Percentiles rank a stretch among this genome's conserved stretches.
Evolutionary conservation across 805 yeast genomes (phyloP).

Genomic region (Hanseniaspora lindneri): DNA sequence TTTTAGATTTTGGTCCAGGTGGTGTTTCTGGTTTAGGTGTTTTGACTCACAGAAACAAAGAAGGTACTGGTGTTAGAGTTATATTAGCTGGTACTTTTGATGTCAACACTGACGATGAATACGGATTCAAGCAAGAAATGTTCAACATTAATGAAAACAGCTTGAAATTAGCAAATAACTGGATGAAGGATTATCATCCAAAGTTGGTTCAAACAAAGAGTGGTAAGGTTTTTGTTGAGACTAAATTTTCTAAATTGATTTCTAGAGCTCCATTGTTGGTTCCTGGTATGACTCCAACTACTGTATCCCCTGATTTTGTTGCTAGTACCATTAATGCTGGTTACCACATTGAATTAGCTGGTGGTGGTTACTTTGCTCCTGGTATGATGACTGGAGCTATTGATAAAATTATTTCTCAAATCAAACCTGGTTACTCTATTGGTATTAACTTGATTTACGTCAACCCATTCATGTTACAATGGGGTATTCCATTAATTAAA

Average conservation of each 20-base stretch:
- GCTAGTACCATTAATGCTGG: constrained; percentile 93
- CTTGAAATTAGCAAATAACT: constrained; percentile 74
- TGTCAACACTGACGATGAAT: constrained; percentile 60
- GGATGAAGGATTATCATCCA: constrained; percentile 85
- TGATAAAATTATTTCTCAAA: constrained; percentile 52
- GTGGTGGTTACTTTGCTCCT: constrained; percentile 93
- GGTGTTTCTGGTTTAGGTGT: constrained; percentile 95
- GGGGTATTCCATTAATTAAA: constrained; percentile 95
- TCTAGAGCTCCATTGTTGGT: constrained; percentile 95
- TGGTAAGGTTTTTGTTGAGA: constrained; percentile 76
- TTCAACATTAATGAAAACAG: constrained; percentile 57
- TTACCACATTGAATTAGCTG: constrained; percentile 93
- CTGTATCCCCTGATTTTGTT: constrained; percentile 88
- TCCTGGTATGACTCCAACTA: constrained; percentile 99
- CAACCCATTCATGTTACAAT: constrained; percentile 92
- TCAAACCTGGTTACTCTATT: constrained; percentile 79
- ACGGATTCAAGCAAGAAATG: constrained; percentile 90
- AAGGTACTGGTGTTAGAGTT: constrained; percentile 93
- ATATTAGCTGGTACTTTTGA: constrained; percentile 89
- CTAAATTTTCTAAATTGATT: constrained; percentile 81
- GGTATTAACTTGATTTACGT: constrained; percentile 90
- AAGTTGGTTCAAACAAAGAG: constrained; percentile 61
- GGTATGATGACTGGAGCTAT: constrained; percentile 61
- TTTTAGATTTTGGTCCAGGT: constrained; percentile 97
- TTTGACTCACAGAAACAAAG: constrained; percentile 92